Evolutionary conservation across 139 green algal species (phyloP), one percentile per base, ranked within the genome.

Genomic region (Coelastrella sp.): DNA sequence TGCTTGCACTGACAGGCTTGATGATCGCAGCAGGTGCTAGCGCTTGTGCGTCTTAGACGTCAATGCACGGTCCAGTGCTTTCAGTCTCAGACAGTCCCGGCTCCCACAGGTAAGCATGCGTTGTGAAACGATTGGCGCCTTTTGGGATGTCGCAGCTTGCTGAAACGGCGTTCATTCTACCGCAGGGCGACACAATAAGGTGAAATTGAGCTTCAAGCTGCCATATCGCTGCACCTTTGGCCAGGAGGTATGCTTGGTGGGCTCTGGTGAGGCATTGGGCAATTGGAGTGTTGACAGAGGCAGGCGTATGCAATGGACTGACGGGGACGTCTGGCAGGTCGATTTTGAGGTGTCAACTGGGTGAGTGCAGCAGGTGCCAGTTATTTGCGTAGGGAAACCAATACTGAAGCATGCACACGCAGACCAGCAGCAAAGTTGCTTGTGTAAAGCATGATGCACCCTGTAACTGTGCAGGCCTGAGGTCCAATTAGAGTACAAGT

Each of bases 321-420:
- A 95, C 15, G 93, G 92, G 19, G 91, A 94, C 81, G 73, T 94
- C 15, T 96, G 94, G 94, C 68, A 73, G 14, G 94, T 87, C 19
- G 90, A 93, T 7, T 63, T 87, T 59, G 87, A 94, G 73, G 78
- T 95, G 14, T 78, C 92, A 57, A 90, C 59, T 6, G 92, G 90
- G 90, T 92, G 60, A 76, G 82, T 35, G n/a, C 7, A 70, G 63
- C 63, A 70, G 12, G 63, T 70, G 12, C 15, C 63, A 70, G 63
- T 4, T 70, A 70, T 70, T 70, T 70, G 12, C 12, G 63, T 70
- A 9, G 63, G 35, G 35, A 49, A 49, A 49, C 35, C 35, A 3
- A 49, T 49, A 3, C 35, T 49, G 35, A 49, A 49, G 35, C 35
- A 49, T 49, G 35, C 35, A 49, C 35, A 49, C 35, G 35, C 35